Conservation (phyloP, 768 basidiomycete species). For the Trametes meyenii region DNA sequence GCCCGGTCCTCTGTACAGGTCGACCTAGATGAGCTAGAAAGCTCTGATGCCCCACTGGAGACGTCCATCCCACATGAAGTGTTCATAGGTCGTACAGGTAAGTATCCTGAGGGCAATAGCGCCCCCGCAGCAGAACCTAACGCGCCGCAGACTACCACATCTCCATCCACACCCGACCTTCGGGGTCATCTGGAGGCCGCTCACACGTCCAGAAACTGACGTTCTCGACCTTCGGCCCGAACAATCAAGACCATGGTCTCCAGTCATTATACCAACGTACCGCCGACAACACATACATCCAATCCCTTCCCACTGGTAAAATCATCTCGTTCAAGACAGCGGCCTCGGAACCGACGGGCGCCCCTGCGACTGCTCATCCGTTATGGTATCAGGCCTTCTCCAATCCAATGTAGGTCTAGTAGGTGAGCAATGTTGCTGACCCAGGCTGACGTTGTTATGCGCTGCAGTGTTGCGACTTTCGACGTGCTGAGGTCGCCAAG, state of each 20-base stretch:
- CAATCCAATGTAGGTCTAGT: slow-evolving; percentile 63
- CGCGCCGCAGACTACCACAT: slow-evolving; percentile 78
- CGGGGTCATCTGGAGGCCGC: slow-evolving; percentile 37
- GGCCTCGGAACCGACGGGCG: slow-evolving; percentile 32
- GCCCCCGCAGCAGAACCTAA: slow-evolving; percentile 24
- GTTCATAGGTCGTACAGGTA: slow-evolving; percentile 69
- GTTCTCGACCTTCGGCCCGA: slow-evolving; percentile 92
- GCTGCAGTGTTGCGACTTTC: slow-evolving; percentile 75
- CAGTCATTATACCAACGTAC: slow-evolving; percentile 78
- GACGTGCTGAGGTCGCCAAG: slow-evolving; percentile 61
- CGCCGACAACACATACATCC: slow-evolving; percentile 80
- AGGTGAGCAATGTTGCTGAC: not conserved
- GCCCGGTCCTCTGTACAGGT: slow-evolving; percentile 38
- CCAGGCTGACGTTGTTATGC: slow-evolving; percentile 1
- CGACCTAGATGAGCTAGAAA: slow-evolving; percentile 64
- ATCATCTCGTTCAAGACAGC: slow-evolving; percentile 71
- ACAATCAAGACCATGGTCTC: slow-evolving; percentile 76
- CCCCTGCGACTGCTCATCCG: slow-evolving; percentile 40
- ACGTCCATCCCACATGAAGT: slow-evolving; percentile 44
- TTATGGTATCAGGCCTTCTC: slow-evolving; percentile 65
- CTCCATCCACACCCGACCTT: slow-evolving; percentile 69
- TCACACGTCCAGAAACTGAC: slow-evolving; percentile 76
- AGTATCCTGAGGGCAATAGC: slow-evolving; percentile 25
- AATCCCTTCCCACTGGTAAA: slow-evolving; percentile 77
- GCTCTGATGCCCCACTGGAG: slow-evolving; percentile 41